Percentiles rank a stretch among this genome's conserved stretches.
phyloP scores from a whole-genome alignment of 2,329 filamentous ascomycete species.

The Hymenoscyphus linearis region DNA sequence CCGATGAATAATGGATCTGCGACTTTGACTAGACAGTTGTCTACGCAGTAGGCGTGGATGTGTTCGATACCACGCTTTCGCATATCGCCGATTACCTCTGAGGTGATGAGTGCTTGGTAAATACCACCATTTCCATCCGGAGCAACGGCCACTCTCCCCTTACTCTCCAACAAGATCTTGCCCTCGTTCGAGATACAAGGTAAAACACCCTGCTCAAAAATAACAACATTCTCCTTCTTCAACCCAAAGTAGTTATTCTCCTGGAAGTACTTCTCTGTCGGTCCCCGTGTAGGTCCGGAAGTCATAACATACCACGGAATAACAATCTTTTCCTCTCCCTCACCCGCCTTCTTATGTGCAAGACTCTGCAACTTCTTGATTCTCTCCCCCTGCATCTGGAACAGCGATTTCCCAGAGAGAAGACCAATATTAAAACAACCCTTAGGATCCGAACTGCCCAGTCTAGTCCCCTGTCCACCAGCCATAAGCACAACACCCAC shows the following conservation, averaged over 20 bases:
- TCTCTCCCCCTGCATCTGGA: conserved; percentile 95
- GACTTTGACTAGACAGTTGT: conserved; percentile 99
- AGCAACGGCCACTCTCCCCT: conserved; percentile 85
- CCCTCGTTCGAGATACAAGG: conserved; percentile 97
- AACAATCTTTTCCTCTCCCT: conserved; percentile 50
- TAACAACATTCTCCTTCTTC: conserved; percentile 74
- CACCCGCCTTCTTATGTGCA: conserved; percentile 64
- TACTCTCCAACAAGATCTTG: conserved; percentile 91
- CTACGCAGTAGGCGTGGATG: conserved; percentile 95
- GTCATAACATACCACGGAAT: conserved; percentile 99
- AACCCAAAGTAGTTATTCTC: conserved; percentile 89
- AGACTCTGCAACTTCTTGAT: conserved; percentile 82
- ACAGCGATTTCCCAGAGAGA: conserved; percentile 87
- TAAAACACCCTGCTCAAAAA: conserved; percentile 95
- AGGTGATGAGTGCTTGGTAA: conserved; percentile 82
- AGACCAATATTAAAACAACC: conserved; percentile 96
- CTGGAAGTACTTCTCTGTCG: conserved; percentile 91
- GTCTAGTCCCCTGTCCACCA: conserved; percentile 88
- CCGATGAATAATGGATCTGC: conserved; percentile 94
- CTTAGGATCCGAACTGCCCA: conserved; percentile 94
- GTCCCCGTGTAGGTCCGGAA: conserved; percentile 83
- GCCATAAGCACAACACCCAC: conserved; percentile 92
- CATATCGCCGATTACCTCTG: conserved; percentile 83
- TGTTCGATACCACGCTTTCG: conserved; percentile 83
- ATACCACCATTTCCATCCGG: conserved; percentile 97